Conservation (phyloP, 176 grass and related monocot species). For the Panicum miliaceum region DNA sequence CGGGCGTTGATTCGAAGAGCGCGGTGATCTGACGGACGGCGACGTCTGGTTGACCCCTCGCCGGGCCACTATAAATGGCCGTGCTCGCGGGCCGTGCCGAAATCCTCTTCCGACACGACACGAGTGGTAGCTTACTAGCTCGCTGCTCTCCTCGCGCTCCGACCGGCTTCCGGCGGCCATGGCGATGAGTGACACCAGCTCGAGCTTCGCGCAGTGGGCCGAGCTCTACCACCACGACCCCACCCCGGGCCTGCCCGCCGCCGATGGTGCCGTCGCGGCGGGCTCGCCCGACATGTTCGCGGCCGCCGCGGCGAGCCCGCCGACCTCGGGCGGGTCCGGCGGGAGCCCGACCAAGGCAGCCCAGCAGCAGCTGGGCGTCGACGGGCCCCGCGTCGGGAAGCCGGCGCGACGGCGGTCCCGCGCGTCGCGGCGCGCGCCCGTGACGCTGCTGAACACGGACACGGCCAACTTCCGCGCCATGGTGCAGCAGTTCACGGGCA, state of each 20-base stretch:
- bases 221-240: constrained; percentile 44
- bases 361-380: not conserved
- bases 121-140: not conserved
- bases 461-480: constrained; percentile 83
- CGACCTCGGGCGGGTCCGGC: constrained; percentile 28
- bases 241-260: not conserved
- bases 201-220: constrained; percentile 52
- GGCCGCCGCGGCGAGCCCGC: constrained; percentile 6
- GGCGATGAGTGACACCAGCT: constrained; percentile 67
- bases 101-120: not conserved
- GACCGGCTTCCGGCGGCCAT: not conserved
- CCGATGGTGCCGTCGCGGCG: not conserved
- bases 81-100: not conserved
- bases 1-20: not conserved
- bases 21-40: not conserved
- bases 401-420: constrained; percentile 56
- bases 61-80: constrained; percentile 39
- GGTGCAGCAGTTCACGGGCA: constrained; percentile 94
- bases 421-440: constrained; percentile 76
- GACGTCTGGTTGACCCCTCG: not conserved
- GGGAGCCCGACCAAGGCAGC: constrained; percentile 30
- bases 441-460: constrained; percentile 95
- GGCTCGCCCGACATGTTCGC: not conserved
- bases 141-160: no score
- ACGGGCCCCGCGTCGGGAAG: constrained; percentile 59